Conservation (phyloP, 257 asterid genomes). For the Fraxinus anomala region DNA sequence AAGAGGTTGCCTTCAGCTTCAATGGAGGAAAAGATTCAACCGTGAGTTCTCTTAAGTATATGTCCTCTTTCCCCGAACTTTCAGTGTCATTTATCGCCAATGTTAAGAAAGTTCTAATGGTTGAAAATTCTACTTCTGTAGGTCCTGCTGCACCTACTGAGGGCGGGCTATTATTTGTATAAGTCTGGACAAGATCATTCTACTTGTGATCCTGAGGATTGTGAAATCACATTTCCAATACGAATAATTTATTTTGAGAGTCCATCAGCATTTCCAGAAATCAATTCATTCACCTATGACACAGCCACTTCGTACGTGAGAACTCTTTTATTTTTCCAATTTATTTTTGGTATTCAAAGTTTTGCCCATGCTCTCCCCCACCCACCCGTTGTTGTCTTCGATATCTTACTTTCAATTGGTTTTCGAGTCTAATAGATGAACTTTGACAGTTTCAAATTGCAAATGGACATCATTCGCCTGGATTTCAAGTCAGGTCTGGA, state of each 20-base stretch:
- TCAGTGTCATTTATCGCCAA: constrained; percentile 1
- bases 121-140: constrained; percentile 33
- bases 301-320: constrained; percentile 59
- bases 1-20: constrained; percentile 92
- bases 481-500: constrained; percentile 92
- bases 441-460: constrained; percentile 69
- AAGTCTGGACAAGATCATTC: constrained; percentile 38
- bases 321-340: not conserved
- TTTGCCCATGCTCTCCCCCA: not conserved
- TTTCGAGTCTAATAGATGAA: constrained; percentile 29
- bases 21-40: constrained; percentile 98
- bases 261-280: constrained; percentile 85
- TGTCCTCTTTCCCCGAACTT: constrained; percentile 14
- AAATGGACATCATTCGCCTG: constrained; percentile 78
- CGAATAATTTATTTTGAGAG: constrained; percentile 87
- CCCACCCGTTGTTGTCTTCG: not conserved
- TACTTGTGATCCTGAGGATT: constrained; percentile 40
- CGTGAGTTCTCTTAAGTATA: constrained; percentile 47
- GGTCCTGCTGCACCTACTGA: constrained; percentile 90
- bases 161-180: constrained; percentile 83
- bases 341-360: not conserved
- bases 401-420: constrained; percentile 10
- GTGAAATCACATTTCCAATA: constrained; percentile 59
- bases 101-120: constrained; percentile 9
- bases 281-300: constrained; percentile 87